Base-by-base conservation (phyloP, 2,329 filamentous ascomycete genomes). In the Xylaria sp. region DNA sequence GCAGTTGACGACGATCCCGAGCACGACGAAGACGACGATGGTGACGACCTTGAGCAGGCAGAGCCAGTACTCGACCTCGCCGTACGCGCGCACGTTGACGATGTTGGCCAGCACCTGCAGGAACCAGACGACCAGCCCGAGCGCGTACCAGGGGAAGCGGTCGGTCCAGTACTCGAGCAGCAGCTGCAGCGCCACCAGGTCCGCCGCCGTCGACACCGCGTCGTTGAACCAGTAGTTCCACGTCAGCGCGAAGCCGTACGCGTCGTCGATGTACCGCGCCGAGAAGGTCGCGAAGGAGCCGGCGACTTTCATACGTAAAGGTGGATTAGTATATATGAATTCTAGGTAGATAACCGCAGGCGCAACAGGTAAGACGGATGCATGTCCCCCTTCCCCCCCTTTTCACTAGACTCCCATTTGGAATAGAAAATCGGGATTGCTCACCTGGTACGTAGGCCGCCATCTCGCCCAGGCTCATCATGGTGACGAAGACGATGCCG, bases 171-270 rank as follows among this genome's bases (percentile, higher is more conserved):
- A 87, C 44, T 84, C 70, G 48, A 87, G 69, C 1, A 88, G 64
- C 2, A 88, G 70, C 64, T 84, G 81, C 29, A 84, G 66, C 0
- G 82, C 78, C 18, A 87, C 81, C 21, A 88, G 70, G 69, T 88
- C 85, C 0, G 83, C 75, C 0, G 84, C 85, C 1, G 79, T 83
- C 0, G 77, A 79, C 0, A 84, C 79, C 1, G 84, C 84, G 69
- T 87, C 83, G 65, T 88, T 87, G 63, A 87, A 86, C 84, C 84
- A 88, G 67, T 83, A 83, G 60, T 83, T 84, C 81, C 80, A 83
- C 0, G 79, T 82, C 24, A 82, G 66, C 2, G 79, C 78, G 56
- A 82, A 82, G 1, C 79, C 80, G 57, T 81, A 76, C 1, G 78
- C 76, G 61, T 81, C 78, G 60, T 83, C 79, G 9, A 82, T 76